These are phyloP conservation scores for Penicillium herquei DNA, from an alignment of 495 filamentous ascomycete genomes.

Conservation along the genomic window DNA sequence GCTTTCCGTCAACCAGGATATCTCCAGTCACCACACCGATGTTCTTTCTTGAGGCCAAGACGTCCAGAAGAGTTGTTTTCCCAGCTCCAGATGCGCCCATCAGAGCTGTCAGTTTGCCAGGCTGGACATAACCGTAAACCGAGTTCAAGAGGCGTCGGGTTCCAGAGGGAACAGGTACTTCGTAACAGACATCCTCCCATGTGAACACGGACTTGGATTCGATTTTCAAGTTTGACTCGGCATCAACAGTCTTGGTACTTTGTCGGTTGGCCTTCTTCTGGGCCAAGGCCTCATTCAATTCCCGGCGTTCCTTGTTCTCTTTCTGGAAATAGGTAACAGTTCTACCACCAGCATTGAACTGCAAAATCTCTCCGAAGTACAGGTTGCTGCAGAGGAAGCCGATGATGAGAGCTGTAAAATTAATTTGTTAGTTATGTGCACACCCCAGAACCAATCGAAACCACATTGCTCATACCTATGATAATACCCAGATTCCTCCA, in stretches of 20 bases:
- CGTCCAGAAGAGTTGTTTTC: slow-evolving; percentile 81
- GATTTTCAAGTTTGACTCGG: slow-evolving; percentile 59
- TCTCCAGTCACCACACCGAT: slow-evolving; percentile 75
- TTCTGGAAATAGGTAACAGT: slow-evolving; percentile 71
- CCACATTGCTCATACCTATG: slow-evolving; percentile 19
- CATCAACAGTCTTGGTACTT: slow-evolving; percentile 42
- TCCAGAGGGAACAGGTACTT: slow-evolving; percentile 68
- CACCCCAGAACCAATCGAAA: neutral
- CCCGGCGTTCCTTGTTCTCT: slow-evolving; percentile 67
- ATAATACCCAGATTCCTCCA: slow-evolving; percentile 81
- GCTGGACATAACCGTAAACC: slow-evolving; percentile 75
- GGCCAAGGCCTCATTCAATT: slow-evolving; percentile 63
- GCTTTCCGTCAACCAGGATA: slow-evolving; percentile 68
- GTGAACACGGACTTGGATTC: slow-evolving; percentile 53
- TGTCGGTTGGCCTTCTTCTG: slow-evolving; percentile 56
- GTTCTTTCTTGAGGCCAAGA: slow-evolving; percentile 72
- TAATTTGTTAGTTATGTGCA: neutral
- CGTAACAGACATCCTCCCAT: slow-evolving; percentile 56
- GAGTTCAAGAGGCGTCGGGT: slow-evolving; percentile 66
- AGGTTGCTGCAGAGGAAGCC: slow-evolving; percentile 68
- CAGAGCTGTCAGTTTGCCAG: slow-evolving; percentile 74
- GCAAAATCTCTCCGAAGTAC: slow-evolving; percentile 72
- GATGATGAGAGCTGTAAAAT: slow-evolving; percentile 51
- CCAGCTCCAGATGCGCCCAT: slow-evolving; percentile 88
- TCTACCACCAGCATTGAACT: slow-evolving; percentile 74